Percentiles rank a stretch among this genome's conserved stretches.
phyloP scores from a whole-genome alignment of 345 rosid genomes.

The Draba incana region DNA sequence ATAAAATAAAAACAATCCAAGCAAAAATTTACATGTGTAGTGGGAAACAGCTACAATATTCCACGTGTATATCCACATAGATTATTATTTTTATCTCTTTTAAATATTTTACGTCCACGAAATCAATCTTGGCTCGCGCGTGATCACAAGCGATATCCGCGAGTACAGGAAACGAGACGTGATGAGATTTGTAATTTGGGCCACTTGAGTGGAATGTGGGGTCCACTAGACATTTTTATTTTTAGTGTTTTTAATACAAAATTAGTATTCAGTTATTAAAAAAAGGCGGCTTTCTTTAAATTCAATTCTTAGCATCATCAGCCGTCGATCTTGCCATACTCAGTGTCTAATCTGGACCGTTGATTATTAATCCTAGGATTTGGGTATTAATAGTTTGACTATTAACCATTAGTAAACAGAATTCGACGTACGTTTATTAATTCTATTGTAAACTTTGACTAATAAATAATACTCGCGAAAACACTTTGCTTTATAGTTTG shows the following conservation, averaged over 20 bases:
- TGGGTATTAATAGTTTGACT: constrained; percentile 20
- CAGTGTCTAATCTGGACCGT: constrained; percentile 21
- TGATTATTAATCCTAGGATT: not conserved
- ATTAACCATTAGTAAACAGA: constrained; percentile 14
- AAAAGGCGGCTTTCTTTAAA: constrained; percentile 28
- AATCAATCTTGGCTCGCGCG: constrained; percentile 12
- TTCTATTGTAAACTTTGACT: constrained; percentile 14
- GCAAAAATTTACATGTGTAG: constrained; percentile 9
- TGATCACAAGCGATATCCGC: not conserved
- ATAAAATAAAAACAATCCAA: not conserved
- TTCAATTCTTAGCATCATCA: constrained; percentile 3
- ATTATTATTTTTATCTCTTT: not conserved
- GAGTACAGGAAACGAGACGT: constrained; percentile 24
- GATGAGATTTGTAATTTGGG: constrained; percentile 37
- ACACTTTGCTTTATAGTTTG: constrained; percentile 1
- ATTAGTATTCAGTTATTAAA: not conserved
- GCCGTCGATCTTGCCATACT: constrained; percentile 8
- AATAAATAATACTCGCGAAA: not conserved
- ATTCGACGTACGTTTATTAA: constrained; percentile 6
- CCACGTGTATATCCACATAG: constrained; percentile 38
- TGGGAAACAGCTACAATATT: constrained; percentile 41
- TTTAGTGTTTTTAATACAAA: too few relatives aligned
- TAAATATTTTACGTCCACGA: constrained; percentile 19
- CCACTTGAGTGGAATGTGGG: constrained; percentile 37
- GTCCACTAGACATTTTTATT: not conserved